phyloP scores from a whole-genome alignment of 108 stramenopile genomes.

The Phaeodactylum tricornutum region DNA sequence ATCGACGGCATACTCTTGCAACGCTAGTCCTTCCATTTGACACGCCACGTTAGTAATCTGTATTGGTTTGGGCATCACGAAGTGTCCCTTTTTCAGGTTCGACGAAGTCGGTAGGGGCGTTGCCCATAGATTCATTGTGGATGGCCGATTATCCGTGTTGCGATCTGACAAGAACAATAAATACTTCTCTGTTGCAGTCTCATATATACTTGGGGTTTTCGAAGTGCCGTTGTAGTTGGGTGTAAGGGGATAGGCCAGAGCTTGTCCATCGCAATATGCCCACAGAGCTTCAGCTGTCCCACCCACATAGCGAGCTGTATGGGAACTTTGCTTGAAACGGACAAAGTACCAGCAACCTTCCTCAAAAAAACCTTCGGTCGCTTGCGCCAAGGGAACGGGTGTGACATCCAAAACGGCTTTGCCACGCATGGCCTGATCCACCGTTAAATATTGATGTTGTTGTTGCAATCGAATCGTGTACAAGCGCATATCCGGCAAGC shows the following conservation, averaged over 20 bases:
- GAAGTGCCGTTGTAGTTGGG: constrained; percentile 48
- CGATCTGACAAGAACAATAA: constrained; percentile 62
- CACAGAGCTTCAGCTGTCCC: constrained; percentile 64
- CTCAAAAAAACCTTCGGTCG: constrained; percentile 34
- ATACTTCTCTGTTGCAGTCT: constrained; percentile 4
- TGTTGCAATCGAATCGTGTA: constrained; percentile 29
- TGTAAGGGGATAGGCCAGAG: constrained; percentile 16
- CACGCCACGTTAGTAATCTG: constrained; percentile 47
- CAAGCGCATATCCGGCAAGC: constrained; percentile 42
- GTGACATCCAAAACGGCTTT: constrained; percentile 14
- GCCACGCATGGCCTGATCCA: too few relatives aligned
- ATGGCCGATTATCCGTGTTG: constrained; percentile 3
- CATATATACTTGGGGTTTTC: constrained; percentile 39
- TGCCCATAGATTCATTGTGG: constrained; percentile 63
- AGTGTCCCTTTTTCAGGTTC: background rate
- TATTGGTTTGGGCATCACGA: constrained; percentile 6
- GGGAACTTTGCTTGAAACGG: constrained; percentile 37
- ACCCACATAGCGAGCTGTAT: constrained; percentile 43
- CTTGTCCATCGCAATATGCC: constrained; percentile 38
- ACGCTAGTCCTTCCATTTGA: constrained; percentile 38
- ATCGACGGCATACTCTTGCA: constrained; percentile 53
- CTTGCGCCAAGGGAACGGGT: constrained; percentile 53
- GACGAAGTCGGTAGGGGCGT: constrained; percentile 16
- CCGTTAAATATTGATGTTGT: background rate
- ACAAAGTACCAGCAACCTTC: constrained; percentile 56